Base-by-base conservation (phyloP, 1,139 yeast species). In the Hyphopichia pseudoburtonii region DNA sequence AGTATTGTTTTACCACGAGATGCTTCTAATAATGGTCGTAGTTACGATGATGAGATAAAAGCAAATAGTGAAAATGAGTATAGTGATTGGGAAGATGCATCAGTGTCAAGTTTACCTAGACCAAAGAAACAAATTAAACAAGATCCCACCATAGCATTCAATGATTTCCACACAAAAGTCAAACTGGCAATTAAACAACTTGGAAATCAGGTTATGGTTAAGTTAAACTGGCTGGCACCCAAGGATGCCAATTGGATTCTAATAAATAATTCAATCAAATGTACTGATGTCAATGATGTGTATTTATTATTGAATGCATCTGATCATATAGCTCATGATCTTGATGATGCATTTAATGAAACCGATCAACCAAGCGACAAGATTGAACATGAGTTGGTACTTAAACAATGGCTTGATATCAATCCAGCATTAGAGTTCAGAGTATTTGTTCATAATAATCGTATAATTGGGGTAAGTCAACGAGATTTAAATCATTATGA, bases 201-300 rank as follows among this genome's bases (percentile, higher is more conserved):
- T 65, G 52, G 86, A 18, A 64, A 80, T 1, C 3, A 4, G 10
- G 89, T 89, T 6, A 72, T 87, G 2, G 97, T 97, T 1, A 92
- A 92, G 54, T 67, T 92, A 47, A 92, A 92, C 64, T 92, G 98
- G 98, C 87, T 97, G 1, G 85, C 96, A 1, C 98, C 99, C 1
- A 84, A 82, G 51, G 99, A 92, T 60, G 88, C 97, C 6, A 76
- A 80, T 1, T 92, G 98, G 98, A 90, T 92, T 23, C 66, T 86
- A 53, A 76, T 94, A 2, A 82, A 86, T 26, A 85, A 86, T 49
- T 73, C 86, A 4, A 76, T 86, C 70, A 75, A 78, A 51, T 89
- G 97, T 53, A 70, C 64, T 12, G 72, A 71, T 25, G 79, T 84
- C 0, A 75, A 82, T 30, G 99, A 92, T 47, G 63, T 92, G 0